Evolutionary conservation across 179 eudicot species (phyloP).

Genomic region (Carnegiea gigantea): DNA sequence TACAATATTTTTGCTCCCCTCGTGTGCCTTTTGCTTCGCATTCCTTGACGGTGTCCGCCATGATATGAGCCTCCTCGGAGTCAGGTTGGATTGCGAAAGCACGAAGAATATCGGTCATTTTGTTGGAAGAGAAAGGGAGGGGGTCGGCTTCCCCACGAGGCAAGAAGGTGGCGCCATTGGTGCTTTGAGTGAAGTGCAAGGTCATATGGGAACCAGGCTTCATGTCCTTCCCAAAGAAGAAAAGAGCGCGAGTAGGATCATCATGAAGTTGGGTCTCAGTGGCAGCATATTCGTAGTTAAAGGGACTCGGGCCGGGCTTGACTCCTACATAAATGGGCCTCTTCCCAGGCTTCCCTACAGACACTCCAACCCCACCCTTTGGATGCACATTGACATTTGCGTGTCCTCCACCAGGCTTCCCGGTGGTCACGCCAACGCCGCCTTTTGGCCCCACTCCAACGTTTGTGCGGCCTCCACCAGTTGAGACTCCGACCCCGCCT

Average conservation of each 20-base stretch:
- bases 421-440: background rate
- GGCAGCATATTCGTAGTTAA: conserved; percentile 38
- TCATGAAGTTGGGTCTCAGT: conserved; percentile 48
- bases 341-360: background rate
- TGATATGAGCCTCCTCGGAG: conserved; percentile 40
- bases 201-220: conserved; percentile 39
- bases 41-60: conserved; percentile 44
- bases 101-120: conserved; percentile 32
- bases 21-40: conserved; percentile 42
- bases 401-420: background rate
- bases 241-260: conserved; percentile 45
- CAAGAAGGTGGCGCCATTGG: conserved; percentile 37
- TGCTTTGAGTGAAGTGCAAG: conserved; percentile 35
- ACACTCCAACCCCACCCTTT: background rate
- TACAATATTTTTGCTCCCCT: conserved; percentile 60
- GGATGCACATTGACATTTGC: background rate
- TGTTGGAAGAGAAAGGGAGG: conserved; percentile 56
- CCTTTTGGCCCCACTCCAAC: background rate
- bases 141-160: conserved; percentile 46
- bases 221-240: conserved; percentile 47
- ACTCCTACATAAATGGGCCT: background rate
- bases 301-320: background rate
- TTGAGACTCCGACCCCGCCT: background rate
- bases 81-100: conserved; percentile 40
- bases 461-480: background rate